These are phyloP conservation scores for Neurospora sp. DNA, from an alignment of 495 filamentous ascomycete species.

Conservation along the genomic window DNA sequence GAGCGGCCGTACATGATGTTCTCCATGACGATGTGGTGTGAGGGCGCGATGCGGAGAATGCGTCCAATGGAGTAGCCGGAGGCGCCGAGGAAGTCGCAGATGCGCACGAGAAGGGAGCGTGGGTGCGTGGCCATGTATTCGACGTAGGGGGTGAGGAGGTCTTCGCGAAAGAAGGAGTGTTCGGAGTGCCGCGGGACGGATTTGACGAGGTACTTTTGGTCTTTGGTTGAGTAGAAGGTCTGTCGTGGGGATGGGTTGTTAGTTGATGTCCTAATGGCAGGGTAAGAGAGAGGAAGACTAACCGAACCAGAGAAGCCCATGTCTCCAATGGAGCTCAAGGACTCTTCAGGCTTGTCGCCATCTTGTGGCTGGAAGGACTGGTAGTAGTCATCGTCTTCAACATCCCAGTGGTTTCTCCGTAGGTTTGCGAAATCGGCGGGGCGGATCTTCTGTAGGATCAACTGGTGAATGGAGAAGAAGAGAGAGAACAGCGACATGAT, in stretches of 20 bases:
- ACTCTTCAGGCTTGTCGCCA: constrained; percentile 3
- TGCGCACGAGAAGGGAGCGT: constrained; percentile 52
- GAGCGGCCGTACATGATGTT: constrained; percentile 51
- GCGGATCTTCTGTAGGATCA: constrained; percentile 26
- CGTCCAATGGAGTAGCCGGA: constrained; percentile 44
- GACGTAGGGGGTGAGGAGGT: constrained; percentile 50
- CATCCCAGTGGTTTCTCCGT: constrained; percentile 18
- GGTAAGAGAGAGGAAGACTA: background rate
- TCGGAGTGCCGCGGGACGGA: constrained; percentile 57
- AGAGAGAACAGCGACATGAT: constrained; percentile 21
- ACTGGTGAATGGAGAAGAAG: constrained; percentile 30
- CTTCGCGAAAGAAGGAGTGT: constrained; percentile 54
- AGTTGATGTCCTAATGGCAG: background rate
- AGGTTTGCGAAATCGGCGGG: constrained; percentile 28
- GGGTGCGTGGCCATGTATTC: constrained; percentile 49
- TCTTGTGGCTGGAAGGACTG: constrained; percentile 15
- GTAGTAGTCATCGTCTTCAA: constrained; percentile 17
- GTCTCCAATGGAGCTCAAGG: constrained; percentile 23
- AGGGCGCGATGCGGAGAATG: constrained; percentile 43
- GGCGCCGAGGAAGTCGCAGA: constrained; percentile 53
- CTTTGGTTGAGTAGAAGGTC: constrained; percentile 58
- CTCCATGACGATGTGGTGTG: constrained; percentile 65
- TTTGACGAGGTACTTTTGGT: constrained; percentile 55
- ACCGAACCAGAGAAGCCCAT: constrained; percentile 28
- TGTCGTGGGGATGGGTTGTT: background rate